Conservation (phyloP, 441 rosid species). For the Euphorbia celastroides region DNA sequence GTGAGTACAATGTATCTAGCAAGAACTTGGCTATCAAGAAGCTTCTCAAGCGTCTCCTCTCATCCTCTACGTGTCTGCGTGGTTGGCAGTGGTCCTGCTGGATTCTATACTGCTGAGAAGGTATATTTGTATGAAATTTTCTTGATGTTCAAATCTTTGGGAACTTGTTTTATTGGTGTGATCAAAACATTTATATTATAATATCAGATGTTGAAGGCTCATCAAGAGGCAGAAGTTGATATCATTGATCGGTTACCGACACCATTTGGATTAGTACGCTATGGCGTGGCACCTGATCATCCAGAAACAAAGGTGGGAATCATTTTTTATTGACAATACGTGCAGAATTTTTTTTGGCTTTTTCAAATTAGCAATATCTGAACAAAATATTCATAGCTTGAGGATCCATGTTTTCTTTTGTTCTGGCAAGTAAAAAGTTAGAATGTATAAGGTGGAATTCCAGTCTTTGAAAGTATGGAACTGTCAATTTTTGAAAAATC, state of each 20-base stretch:
- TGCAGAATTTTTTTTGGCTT: neutral
- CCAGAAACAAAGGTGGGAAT: conserved; percentile 76
- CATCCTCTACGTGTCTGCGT: conserved; percentile 68
- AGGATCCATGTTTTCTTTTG: neutral
- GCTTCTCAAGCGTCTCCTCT: conserved; percentile 38
- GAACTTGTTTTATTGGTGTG: neutral
- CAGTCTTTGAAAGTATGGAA: no score
- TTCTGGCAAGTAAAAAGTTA: no score
- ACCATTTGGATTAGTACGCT: conserved; percentile 87
- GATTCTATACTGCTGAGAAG: conserved; percentile 87
- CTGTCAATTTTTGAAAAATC: no score
- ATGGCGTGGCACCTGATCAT: conserved; percentile 96
- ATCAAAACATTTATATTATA: neutral
- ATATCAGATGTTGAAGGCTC: conserved; percentile 63
- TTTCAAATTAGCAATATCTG: neutral
- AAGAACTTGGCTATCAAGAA: conserved; percentile 29
- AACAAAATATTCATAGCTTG: neutral
- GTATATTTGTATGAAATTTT: conserved; percentile 23
- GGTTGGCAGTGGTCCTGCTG: conserved; percentile 97
- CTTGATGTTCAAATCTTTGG: neutral
- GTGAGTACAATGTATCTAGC: conserved; percentile 21
- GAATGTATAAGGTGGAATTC: no score
- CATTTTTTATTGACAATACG: neutral
- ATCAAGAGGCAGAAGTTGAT: conserved; percentile 57
- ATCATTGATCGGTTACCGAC: conserved; percentile 86